Evolutionary conservation across 2,329 filamentous ascomycete genomes (phyloP), one percentile per base, ranked within the genome.

Genomic region (Colletotrichum sp.): DNA sequence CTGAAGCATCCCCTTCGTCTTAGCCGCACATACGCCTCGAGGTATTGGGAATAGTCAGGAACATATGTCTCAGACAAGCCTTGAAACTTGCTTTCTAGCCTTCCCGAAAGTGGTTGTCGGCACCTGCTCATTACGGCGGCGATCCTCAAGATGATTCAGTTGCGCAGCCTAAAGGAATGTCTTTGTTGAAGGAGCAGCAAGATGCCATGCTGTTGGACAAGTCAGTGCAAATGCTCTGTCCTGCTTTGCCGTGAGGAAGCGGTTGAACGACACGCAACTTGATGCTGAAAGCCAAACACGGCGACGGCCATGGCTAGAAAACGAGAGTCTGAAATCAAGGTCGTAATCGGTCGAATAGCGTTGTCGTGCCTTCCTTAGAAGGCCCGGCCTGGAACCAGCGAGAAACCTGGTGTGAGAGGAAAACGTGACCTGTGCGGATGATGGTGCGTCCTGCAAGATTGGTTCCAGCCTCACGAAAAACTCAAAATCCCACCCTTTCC

Each of bases 1-100:
- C 64, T 28, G 73, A 63, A 64, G 63, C 69, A 60, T 68, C 64
- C n/a, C 64, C 26, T 75, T 24, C 30, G 39, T 57, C 36, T 57
- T 64, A 44, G 68, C 73, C 57, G 55, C 64, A 72, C 68, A 64
- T 26, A 59, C 62, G 64, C 70, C 73, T 75, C 30, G 26, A 66
- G 44, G 71, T 72, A 57, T 75, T 76, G 71, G 75, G 60, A 71
- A 75, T 76, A 75, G 75, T 75, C 75, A 76, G 75, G 75, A 76
- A 76, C 71, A 76, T 34, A 18, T 76, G 75, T 71, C 75, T 71
- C 71, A 75, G 66, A 76, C 71, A 71, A 66, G 75, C 75, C 48
- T 71, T 66, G 75, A 57, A 57, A 71, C 30, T 28, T 75, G 71
- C 71, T 75, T 75, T 36, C 57, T 66, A 39, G 65, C 71, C 24